Percentiles rank a stretch among this genome's conserved stretches.
phyloP scores from a whole-genome alignment of 176 grass and related monocot species.

The Canna indica region DNA sequence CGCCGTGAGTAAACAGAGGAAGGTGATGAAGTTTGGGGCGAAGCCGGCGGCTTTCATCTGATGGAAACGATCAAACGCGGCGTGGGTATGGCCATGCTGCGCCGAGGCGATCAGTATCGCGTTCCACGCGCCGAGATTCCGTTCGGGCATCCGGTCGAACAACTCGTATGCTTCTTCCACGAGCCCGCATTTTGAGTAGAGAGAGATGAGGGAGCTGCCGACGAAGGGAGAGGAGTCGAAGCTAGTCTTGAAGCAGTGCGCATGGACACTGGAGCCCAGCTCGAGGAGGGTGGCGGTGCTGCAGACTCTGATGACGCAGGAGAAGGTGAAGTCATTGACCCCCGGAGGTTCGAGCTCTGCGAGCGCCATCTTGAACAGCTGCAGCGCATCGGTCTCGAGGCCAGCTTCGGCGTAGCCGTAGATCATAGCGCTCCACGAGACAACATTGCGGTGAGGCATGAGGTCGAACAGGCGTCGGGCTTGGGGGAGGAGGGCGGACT shows the following conservation, averaged over 20 bases:
- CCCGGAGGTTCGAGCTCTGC: constrained; percentile 26
- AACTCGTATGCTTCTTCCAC: constrained; percentile 54
- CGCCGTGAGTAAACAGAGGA: constrained; percentile 64
- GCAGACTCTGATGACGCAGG: constrained; percentile 56
- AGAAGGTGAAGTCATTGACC: constrained; percentile 77
- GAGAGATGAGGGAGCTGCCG: constrained; percentile 58
- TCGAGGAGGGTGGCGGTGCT: constrained; percentile 53
- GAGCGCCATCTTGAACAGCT: constrained; percentile 48
- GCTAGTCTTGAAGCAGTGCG: constrained; percentile 45
- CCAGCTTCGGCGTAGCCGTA: constrained; percentile 48
- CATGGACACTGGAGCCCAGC: constrained; percentile 64
- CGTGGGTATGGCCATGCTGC: constrained; percentile 56
- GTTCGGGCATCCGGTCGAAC: constrained; percentile 41
- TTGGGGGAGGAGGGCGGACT: constrained; percentile 36
- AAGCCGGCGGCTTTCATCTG: constrained; percentile 61
- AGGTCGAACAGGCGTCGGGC: constrained; percentile 55
- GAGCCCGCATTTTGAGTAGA: constrained; percentile 90
- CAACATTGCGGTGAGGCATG: constrained; percentile 81
- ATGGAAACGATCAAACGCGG: constrained; percentile 45
- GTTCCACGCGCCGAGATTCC: constrained; percentile 82
- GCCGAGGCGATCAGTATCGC: constrained; percentile 67
- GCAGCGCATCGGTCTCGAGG: constrained; percentile 31
- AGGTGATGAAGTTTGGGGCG: constrained; percentile 64
- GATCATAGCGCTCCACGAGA: constrained; percentile 83
- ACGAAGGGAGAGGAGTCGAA: constrained; percentile 69